These are phyloP conservation scores for Evernia prunastri DNA, from an alignment of 495 filamentous ascomycete species.

Conservation along the genomic window DNA sequence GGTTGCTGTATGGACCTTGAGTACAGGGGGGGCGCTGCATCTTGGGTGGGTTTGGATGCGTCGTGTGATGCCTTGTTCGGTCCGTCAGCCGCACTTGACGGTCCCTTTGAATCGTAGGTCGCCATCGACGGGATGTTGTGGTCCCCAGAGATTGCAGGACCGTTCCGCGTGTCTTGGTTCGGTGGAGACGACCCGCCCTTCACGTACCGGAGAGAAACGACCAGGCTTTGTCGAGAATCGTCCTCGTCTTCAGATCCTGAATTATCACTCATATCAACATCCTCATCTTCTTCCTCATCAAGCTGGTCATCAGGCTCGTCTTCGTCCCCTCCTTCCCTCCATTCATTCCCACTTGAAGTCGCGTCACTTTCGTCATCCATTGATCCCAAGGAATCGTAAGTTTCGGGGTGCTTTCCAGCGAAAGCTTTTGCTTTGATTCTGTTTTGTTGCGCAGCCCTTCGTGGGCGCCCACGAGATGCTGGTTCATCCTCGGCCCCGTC, in stretches of 20 bases:
- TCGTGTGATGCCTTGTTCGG: neutral
- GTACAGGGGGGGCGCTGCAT: neutral
- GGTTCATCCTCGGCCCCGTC: slow-evolving; percentile 55
- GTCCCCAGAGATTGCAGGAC: neutral
- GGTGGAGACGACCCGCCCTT: slow-evolving; percentile 13
- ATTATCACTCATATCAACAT: slow-evolving; percentile 31
- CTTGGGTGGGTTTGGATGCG: neutral
- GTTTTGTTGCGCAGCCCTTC: slow-evolving; percentile 11
- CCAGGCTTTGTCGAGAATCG: slow-evolving; percentile 40
- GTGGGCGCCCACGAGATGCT: slow-evolving; percentile 18
- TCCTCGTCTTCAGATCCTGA: slow-evolving; percentile 29
- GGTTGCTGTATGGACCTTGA: neutral
- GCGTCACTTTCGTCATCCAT: slow-evolving; percentile 55
- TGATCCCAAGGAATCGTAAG: slow-evolving; percentile 48
- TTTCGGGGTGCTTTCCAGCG: slow-evolving; percentile 6
- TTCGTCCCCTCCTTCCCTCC: slow-evolving; percentile 48
- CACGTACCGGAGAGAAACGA: slow-evolving; percentile 58
- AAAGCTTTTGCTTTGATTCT: slow-evolving; percentile 4
- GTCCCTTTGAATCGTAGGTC: neutral
- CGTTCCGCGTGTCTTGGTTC: neutral
- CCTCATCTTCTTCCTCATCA: slow-evolving; percentile 49
- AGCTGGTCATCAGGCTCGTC: slow-evolving; percentile 49
- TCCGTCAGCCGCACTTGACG: neutral
- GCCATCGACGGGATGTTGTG: neutral
- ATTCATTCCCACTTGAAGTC: slow-evolving; percentile 41